Evolutionary conservation across 1,139 yeast species (phyloP).

Genomic region (Pneumocystis canis): DNA sequence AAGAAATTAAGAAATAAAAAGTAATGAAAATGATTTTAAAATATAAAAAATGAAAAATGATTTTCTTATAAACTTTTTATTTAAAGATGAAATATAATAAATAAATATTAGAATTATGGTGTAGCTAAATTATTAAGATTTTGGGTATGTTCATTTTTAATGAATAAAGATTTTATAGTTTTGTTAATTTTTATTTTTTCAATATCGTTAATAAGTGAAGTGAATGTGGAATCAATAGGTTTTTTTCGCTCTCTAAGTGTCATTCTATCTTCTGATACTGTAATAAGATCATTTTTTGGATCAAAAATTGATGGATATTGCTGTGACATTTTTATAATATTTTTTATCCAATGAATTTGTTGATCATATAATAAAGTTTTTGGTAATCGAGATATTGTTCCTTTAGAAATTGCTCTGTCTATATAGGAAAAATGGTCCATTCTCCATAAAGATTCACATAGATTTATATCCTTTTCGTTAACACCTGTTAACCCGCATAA

Average conservation of each 20-base stretch:
- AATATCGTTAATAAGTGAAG: neutral
- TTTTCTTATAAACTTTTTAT: neutral
- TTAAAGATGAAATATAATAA: neutral
- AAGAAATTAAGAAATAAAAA: too few species aligned
- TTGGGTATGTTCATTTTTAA: neutral
- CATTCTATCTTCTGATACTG: conserved; percentile 3
- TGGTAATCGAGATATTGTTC: neutral
- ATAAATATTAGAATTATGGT: neutral
- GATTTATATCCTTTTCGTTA: neutral
- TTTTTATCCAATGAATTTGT: neutral
- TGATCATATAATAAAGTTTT: neutral
- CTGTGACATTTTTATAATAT: neutral
- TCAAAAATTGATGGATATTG: neutral
- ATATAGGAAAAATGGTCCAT: neutral
- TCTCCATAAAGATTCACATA: neutral
- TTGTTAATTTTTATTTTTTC: neutral
- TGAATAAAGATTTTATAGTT: neutral
- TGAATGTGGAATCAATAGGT: neutral
- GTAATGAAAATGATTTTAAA: neutral
- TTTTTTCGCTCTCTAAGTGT: conserved; percentile 8
- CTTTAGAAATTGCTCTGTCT: neutral
- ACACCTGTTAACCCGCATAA: conserved; percentile 5
- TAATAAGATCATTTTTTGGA: neutral
- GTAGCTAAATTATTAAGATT: neutral
- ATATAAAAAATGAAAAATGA: neutral